phyloP scores from a whole-genome alignment of 345 rosid species.

The Brassica carinata region DNA sequence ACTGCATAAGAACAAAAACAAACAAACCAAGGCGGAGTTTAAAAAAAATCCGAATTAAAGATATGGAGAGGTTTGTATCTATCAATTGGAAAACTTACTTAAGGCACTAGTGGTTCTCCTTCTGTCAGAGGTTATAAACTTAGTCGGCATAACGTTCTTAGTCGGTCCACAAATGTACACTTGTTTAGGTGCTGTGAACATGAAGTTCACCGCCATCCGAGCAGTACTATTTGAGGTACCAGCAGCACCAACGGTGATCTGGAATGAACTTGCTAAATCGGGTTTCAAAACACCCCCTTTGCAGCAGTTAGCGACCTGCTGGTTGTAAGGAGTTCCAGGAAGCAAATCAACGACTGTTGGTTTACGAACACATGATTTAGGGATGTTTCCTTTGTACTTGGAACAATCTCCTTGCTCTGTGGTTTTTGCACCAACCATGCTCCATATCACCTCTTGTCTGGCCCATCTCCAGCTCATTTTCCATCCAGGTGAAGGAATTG shows the following conservation, averaged over 20 bases:
- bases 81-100: constrained; percentile 54
- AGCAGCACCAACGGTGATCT: constrained; percentile 56
- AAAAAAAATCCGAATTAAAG: background rate
- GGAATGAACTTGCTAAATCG: constrained; percentile 54
- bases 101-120: constrained; percentile 69
- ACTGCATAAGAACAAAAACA: constrained; percentile 49
- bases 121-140: constrained; percentile 50
- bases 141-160: constrained; percentile 61
- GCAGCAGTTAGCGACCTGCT: constrained; percentile 69
- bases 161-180: constrained; percentile 76
- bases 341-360: constrained; percentile 58
- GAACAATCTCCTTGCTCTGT: constrained; percentile 72
- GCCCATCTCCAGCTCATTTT: constrained; percentile 67
- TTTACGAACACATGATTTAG: constrained; percentile 52
- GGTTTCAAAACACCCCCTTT: constrained; percentile 64
- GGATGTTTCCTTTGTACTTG: constrained; percentile 47
- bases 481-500: constrained; percentile 68
- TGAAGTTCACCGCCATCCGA: constrained; percentile 53
- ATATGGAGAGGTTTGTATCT: background rate
- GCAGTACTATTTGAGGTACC: constrained; percentile 49
- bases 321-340: constrained; percentile 55
- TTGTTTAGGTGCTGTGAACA: constrained; percentile 61
- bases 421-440: constrained; percentile 51
- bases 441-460: constrained; percentile 66
- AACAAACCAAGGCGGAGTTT: constrained; percentile 12